Conservation (phyloP, 2,329 filamentous ascomycete species). For the Colletotrichum chlorophyti region DNA sequence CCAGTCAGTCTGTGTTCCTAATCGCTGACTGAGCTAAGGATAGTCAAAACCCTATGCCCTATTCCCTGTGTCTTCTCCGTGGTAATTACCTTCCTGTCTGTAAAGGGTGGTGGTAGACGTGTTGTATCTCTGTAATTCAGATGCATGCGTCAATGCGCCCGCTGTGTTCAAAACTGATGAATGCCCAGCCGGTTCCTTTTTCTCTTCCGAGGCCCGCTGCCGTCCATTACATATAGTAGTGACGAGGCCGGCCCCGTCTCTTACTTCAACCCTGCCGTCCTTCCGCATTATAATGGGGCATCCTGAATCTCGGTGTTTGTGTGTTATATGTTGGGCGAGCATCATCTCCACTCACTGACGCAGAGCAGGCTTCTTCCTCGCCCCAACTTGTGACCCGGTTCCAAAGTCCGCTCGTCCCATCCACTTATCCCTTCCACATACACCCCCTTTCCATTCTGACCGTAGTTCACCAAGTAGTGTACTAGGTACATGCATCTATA, state of each 20-base stretch:
- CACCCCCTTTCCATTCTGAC: background rate
- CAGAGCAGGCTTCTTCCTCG: background rate
- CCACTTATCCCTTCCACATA: background rate
- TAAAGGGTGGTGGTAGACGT: no score
- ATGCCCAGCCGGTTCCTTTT: background rate
- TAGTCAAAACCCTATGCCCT: no score
- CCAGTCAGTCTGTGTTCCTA: background rate
- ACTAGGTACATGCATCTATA: no score
- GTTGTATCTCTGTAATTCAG: no score
- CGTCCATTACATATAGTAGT: background rate
- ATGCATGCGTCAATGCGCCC: no score
- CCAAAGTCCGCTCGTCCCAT: conserved; percentile 1
- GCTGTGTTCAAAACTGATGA: no score
- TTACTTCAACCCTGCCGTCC: conserved; percentile 18
- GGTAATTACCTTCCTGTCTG: no score
- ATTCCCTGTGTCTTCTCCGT: no score
- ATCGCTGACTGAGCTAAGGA: conserved; percentile 10
- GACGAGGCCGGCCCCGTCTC: background rate
- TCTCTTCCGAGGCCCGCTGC: no score
- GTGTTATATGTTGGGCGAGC: background rate
- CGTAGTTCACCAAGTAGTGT: no score
- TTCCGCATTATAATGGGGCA: conserved; percentile 12
- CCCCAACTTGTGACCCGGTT: background rate
- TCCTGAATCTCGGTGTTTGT: conserved; percentile 9
- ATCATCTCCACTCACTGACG: background rate